Base-by-base conservation (phyloP, 352 stramenopile genomes). In the Pythium graminicola region DNA sequence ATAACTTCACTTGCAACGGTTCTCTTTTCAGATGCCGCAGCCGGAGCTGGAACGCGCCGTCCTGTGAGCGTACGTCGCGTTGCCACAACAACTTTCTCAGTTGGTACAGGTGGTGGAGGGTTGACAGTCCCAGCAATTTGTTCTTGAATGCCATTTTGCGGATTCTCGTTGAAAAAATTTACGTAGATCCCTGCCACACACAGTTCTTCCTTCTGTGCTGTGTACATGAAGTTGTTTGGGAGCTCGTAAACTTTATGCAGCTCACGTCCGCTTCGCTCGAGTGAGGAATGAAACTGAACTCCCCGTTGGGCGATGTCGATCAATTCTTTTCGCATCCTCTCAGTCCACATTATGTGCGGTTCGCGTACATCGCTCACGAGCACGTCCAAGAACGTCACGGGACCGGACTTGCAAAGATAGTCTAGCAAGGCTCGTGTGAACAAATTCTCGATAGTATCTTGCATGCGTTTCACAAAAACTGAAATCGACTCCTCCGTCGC, bases 161-260 rank as follows among this genome's bases (percentile, higher is more conserved):
- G 81, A 46, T 86, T 87, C 51, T 89, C 79, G 60, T 93, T 93
- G 69, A 89, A 93, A 29, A 85, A 93, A 57, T 93, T 93, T 17
- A 93, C 83, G 65, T 90, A 93, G 51, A 93, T 92, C 16, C 81
- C 83, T 16, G 83, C 83, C 2, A 93, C 81, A 26, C 83, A 89
- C 27, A 93, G 49, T 47, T 93, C 83, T 62, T 89, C 74, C 53
- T 86, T 85, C 57, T 93, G 83, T 16, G 83, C 83, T 16, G 69
- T 58, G 50, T 89, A 93, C 69, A 89, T 85, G 33, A 93, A 92
- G 32, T 84, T 64, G 10, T 59, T 42, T 2, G 80, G 76, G 1
- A 93, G 54, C 49, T 89, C 81, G 56, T 89, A 91, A 29, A 92
- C 76, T 29, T 76, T 73, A 63, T 89, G 78, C 22, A 73, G 54